Evolutionary conservation across 306 rosid species (phyloP).

Genomic region (Herpetospermum pedunculosum): DNA sequence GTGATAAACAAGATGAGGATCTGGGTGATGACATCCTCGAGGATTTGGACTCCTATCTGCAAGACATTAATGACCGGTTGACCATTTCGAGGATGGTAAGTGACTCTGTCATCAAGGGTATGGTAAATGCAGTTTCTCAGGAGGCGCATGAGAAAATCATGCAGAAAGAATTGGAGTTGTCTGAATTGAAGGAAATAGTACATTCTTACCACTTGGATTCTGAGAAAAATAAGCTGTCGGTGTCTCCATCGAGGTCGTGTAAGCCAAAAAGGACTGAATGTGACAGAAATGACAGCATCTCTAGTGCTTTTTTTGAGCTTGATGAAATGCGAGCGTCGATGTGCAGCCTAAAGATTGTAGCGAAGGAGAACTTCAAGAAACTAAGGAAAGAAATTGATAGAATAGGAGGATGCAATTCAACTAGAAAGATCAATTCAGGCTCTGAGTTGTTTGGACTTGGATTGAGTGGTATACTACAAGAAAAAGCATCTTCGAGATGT

Average conservation of each 20-base stretch:
- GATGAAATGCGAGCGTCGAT: constrained; percentile 23
- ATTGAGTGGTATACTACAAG: constrained; percentile 52
- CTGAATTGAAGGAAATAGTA: constrained; percentile 39
- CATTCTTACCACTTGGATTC: constrained; percentile 15
- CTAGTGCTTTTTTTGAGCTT: constrained; percentile 17
- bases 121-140: constrained; percentile 55
- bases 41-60: constrained; percentile 48
- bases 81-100: constrained; percentile 80
- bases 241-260: constrained; percentile 5
- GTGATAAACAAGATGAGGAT: constrained; percentile 30
- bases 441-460: constrained; percentile 59
- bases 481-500: constrained; percentile 42
- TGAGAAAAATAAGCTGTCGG: constrained; percentile 17
- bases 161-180: constrained; percentile 60
- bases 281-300: not conserved
- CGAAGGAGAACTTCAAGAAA: constrained; percentile 36
- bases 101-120: constrained; percentile 69
- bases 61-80: constrained; percentile 48
- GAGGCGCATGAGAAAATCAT: constrained; percentile 63
- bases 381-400: constrained; percentile 54
- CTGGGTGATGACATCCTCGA: constrained; percentile 33
- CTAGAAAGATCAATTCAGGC: constrained; percentile 35
- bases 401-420: constrained; percentile 30
- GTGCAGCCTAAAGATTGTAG: constrained; percentile 27
- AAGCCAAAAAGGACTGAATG: constrained; percentile 14